Conservation (phyloP, 2,329 filamentous ascomycete species). For the Fusarium kyushuense region DNA sequence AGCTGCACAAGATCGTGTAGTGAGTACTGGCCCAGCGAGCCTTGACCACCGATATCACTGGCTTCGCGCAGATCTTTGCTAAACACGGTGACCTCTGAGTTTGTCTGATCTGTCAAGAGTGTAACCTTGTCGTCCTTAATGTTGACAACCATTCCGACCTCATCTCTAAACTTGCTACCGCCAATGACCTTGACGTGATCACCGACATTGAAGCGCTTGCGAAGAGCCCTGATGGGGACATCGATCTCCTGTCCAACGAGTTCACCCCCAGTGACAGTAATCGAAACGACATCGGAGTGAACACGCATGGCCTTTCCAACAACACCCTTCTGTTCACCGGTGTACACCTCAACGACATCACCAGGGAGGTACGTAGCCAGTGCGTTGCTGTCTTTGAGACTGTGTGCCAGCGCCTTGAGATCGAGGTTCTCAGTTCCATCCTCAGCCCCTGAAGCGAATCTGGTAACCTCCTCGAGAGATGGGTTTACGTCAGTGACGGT, state of each 20-base stretch:
- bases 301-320: constrained; percentile 87
- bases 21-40: constrained; percentile 86
- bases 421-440: constrained; percentile 96
- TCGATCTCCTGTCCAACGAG: constrained; percentile 87
- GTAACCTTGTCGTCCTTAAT: constrained; percentile 94
- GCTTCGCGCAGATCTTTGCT: constrained; percentile 96
- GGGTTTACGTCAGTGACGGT: constrained; percentile 92
- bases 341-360: constrained; percentile 95
- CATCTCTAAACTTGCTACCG: constrained; percentile 91
- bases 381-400: constrained; percentile 84
- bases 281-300: constrained; percentile 90
- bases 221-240: constrained; percentile 89
- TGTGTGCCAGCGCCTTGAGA: constrained; percentile 88
- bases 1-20: constrained; percentile 95
- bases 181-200: constrained; percentile 99
- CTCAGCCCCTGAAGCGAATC: constrained; percentile 87
- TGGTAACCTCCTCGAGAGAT: constrained; percentile 93
- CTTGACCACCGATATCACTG: constrained; percentile 88
- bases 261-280: constrained; percentile 85
- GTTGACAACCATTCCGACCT: constrained; percentile 96
- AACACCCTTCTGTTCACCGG: constrained; percentile 94
- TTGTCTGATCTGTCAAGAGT: constrained; percentile 90
- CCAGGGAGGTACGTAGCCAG: constrained; percentile 90
- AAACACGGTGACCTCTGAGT: constrained; percentile 95
- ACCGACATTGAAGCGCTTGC: constrained; percentile 92